Conservation (phyloP, 345 rosid species). For the Conringia planisiliqua region DNA sequence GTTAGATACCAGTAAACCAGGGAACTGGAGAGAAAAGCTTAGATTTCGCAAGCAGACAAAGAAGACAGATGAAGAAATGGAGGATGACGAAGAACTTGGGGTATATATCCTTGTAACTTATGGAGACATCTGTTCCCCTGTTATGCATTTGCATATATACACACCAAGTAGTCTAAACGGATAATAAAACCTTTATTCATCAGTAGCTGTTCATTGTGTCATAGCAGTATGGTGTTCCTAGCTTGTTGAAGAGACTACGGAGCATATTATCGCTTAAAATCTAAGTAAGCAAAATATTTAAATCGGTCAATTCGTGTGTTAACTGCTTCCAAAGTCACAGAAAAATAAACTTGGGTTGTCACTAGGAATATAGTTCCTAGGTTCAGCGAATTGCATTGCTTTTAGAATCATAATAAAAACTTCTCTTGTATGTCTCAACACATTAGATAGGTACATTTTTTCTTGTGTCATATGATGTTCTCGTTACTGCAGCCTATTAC, state of each 20-base stretch:
- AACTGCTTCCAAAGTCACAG: background rate
- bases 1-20: constrained; percentile 29
- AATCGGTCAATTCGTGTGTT: background rate
- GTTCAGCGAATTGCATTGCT: constrained; percentile 18
- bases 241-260: constrained; percentile 32
- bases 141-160: constrained; percentile 29
- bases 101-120: constrained; percentile 37
- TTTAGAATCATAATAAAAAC: background rate
- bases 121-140: constrained; percentile 3
- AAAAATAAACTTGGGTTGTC: background rate
- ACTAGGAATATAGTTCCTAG: constrained; percentile 3
- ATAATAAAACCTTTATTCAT: constrained; percentile 9
- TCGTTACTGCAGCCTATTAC: constrained; percentile 39
- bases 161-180: too few species aligned
- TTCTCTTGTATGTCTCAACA: background rate
- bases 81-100: constrained; percentile 62
- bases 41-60: constrained; percentile 28
- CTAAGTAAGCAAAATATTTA: constrained; percentile 30
- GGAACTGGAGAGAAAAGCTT: constrained; percentile 20
- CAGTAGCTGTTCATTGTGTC: constrained; percentile 24
- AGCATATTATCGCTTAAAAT: constrained; percentile 29
- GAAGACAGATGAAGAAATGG: constrained; percentile 40
- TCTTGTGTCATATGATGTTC: constrained; percentile 14
- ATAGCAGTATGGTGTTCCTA: constrained; percentile 34
- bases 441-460: background rate